Conservation (phyloP, 169 alveolate genomes). For the Plasmodium fragile region DNA sequence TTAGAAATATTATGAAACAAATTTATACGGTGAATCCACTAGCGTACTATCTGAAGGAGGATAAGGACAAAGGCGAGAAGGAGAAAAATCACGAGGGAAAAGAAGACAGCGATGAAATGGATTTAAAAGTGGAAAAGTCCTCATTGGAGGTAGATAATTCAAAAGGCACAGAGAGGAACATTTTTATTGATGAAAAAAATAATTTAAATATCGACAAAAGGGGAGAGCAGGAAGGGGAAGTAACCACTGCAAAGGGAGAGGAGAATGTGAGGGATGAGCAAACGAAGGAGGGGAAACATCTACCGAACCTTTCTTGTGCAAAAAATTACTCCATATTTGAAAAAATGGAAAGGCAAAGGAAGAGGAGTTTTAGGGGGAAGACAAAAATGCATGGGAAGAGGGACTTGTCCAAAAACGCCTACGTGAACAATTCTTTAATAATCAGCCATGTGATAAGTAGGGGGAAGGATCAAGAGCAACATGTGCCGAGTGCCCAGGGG, state of each 20-base stretch:
- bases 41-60: slow-evolving; percentile 4
- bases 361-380: slow-evolving; percentile 20
- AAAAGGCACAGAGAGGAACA: not conserved
- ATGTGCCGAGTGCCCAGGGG: not conserved
- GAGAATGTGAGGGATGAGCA: not conserved
- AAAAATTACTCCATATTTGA: slow-evolving; percentile 36
- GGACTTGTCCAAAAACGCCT: slow-evolving; percentile 18
- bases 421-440: slow-evolving; percentile 30
- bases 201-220: not conserved
- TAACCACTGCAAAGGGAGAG: not conserved
- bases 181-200: not conserved
- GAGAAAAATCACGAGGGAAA: not conserved
- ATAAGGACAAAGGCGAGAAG: not conserved
- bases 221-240: slow-evolving; percentile 2
- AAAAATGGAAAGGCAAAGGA: slow-evolving; percentile 53
- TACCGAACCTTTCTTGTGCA: not conserved
- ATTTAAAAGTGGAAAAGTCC: not conserved
- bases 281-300: not conserved
- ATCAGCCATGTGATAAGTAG: slow-evolving; percentile 31
- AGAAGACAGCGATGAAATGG: slow-evolving; percentile 24
- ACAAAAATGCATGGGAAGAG: slow-evolving; percentile 3
- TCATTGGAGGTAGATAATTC: not conserved
- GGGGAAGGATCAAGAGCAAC: not conserved
- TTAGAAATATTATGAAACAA: slow-evolving; percentile 27
- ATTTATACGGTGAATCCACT: slow-evolving; percentile 34